phyloP scores from a whole-genome alignment of 2,329 filamentous ascomycete genomes.

The Capronia epimyces region DNA sequence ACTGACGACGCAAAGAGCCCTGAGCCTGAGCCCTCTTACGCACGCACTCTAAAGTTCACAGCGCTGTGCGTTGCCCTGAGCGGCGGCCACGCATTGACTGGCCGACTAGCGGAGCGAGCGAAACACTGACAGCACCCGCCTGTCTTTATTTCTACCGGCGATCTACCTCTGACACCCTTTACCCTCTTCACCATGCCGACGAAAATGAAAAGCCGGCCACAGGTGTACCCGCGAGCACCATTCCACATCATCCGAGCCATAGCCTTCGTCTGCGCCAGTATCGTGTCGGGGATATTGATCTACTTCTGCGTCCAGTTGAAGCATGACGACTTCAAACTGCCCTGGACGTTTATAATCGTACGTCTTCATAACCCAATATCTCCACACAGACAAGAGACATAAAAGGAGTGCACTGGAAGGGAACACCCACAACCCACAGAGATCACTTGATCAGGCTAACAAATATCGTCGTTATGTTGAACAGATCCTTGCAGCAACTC shows the following conservation, averaged over 20 bases:
- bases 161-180: background rate
- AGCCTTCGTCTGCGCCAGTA: conserved; percentile 48
- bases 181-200: conserved; percentile 14
- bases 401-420: too few species aligned
- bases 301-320: conserved; percentile 53
- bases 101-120: background rate
- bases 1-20: too few species aligned
- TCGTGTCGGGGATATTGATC: conserved; percentile 51
- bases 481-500: conserved; percentile 49
- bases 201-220: conserved; percentile 23
- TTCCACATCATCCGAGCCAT: conserved; percentile 39
- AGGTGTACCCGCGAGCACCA: conserved; percentile 36
- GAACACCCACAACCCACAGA: too few species aligned
- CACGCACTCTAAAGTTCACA: background rate
- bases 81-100: background rate
- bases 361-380: too few species aligned
- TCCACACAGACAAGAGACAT: too few species aligned
- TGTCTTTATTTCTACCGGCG: background rate
- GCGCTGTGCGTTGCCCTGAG: background rate
- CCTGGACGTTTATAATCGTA: conserved; percentile 58
- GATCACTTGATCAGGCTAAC: background rate
- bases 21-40: background rate
- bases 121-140: background rate
- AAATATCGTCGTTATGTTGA: background rate
- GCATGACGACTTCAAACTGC: conserved; percentile 48